Base-by-base conservation (phyloP, 768 basidiomycete species). In the Amanita jacksonii region DNA sequence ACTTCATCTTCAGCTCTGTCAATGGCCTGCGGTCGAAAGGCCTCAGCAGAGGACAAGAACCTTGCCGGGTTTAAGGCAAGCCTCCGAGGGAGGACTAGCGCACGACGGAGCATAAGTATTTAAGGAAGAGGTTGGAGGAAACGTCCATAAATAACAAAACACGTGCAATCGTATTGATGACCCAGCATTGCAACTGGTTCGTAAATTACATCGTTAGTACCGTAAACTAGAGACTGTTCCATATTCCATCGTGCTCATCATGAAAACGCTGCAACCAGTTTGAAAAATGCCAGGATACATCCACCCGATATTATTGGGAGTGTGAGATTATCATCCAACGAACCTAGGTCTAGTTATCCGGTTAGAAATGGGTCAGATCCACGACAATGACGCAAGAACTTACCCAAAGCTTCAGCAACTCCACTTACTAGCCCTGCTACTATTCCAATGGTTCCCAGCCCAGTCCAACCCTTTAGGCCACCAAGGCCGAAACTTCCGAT, bases 1-100 rank as follows among this genome's bases (percentile, higher is more conserved):
- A 93, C 92, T 34, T 90, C 78, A 55, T 98, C 96, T 33, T 81
- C 74, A n/a, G 79, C 78, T 9, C 92, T 76, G 50, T 96, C 87
- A 13, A 91, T 69, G 6, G 37, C 13, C 16, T 20, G 16, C 31
- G 28, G 44, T 13, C 13, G 15, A n/a, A 16, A 45, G 8, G 10
- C 31, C 8, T 38, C 44, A 4, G 44, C 25, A 35, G 44, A 45
- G 4, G 44, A 38, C 24, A 45, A 31, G 22, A 10, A 31, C 24
- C 37, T 28, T 3, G 20, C 15, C 10, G 44, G 10, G n/a, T 12
- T 38, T 10, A 5, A 37, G 18, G 12, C 31, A 27, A 23, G n/a
- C 43, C 23, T 45, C 19, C 19, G 25, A 18, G 27, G 25, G 13
- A 23, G 27, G 10, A 15, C 10, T 12, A 19, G 8, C 20, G 19